phyloP scores from a whole-genome alignment of 129 eudicot genomes.

The Chrysanthemum makinoi region DNA sequence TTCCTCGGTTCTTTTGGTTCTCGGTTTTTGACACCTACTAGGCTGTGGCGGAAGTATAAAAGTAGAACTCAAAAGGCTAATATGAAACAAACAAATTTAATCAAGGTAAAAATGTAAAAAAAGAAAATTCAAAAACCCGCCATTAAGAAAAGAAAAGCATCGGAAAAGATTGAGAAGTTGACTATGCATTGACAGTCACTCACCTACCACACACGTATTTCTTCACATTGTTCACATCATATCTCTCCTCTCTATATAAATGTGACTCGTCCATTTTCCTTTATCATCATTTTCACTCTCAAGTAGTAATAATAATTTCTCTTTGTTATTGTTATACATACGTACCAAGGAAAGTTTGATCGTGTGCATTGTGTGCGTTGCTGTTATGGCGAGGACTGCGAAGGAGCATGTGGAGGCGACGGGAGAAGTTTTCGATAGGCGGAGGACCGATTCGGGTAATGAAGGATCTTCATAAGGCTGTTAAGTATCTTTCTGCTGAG shows the following conservation, averaged over 20 bases:
- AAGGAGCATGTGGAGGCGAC: neutral
- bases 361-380: neutral
- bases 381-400: neutral
- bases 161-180: neutral
- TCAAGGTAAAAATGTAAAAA: neutral
- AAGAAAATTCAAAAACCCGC: neutral
- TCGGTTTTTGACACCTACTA: too few relatives aligned
- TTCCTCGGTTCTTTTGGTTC: too few relatives aligned
- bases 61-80: too few relatives aligned
- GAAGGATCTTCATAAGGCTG: slow-evolving; percentile 2
- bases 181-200: neutral
- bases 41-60: too few relatives aligned
- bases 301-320: too few relatives aligned
- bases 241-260: neutral
- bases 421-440: neutral
- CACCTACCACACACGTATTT: neutral
- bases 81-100: neutral
- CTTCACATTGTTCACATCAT: neutral
- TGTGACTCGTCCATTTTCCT: too few relatives aligned
- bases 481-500: neutral
- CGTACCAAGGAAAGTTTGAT: too few relatives aligned
- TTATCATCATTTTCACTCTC: too few relatives aligned
- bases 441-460: neutral
- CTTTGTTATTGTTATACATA: too few relatives aligned
- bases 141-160: neutral